These are phyloP conservation scores for Erythrophleum fordii DNA, from an alignment of 306 rosid species.

Conservation along the genomic window DNA sequence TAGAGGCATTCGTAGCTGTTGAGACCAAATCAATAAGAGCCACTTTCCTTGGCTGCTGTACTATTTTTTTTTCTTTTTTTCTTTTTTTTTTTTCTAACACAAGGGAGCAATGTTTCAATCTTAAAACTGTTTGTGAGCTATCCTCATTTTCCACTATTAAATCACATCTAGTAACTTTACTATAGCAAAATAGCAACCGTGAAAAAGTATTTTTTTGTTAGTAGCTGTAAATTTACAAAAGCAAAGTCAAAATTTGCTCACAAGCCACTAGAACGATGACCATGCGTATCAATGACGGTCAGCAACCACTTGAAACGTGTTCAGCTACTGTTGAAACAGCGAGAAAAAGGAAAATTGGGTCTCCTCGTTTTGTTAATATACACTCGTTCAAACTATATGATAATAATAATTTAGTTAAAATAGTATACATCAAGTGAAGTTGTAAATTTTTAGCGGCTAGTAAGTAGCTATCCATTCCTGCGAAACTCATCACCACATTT, in stretches of 20 bases:
- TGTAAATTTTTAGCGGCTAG: not conserved
- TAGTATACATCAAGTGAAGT: not conserved
- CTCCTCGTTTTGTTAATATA: not conserved
- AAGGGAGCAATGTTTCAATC: not conserved
- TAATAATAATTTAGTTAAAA: not conserved
- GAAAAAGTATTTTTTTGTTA: not conserved
- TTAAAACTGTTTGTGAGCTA: not conserved
- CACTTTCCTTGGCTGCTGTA: not conserved
- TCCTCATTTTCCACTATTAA: not conserved
- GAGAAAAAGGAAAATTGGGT: not conserved
- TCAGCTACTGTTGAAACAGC: not conserved
- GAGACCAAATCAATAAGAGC: not conserved
- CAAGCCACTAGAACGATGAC: not conserved
- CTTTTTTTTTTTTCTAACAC: not conserved
- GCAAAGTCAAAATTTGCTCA: not conserved
- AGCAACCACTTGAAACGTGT: not conserved
- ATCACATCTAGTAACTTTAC: not conserved
- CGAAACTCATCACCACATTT: constrained; percentile 11
- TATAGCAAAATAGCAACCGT: not conserved
- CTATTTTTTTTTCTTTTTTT: no score
- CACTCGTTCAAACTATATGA: not conserved
- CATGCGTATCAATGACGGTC: not conserved
- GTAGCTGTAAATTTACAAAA: not conserved
- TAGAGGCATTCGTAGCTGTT: not conserved
- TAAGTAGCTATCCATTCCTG: not conserved